A percentile compares a stretch with the other conserved stretches of the same genome.
These are phyloP conservation scores for Stachybotrys chartarum DNA, from an alignment of 2,329 filamentous ascomycete genomes.

Conservation along the genomic window DNA sequence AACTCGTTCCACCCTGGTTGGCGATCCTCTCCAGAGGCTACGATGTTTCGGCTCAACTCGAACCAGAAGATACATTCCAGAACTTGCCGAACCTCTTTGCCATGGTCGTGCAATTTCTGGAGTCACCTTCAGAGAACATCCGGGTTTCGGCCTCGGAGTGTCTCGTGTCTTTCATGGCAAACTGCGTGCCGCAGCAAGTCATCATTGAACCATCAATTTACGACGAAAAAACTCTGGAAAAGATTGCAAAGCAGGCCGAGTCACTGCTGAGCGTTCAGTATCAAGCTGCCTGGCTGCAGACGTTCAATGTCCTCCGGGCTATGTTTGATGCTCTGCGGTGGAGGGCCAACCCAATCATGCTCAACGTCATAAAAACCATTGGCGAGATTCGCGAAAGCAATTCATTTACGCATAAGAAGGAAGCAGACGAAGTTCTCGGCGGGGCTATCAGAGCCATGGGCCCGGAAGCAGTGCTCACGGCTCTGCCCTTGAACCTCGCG, in stretches of 20 bases:
- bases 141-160: conserved; percentile 92
- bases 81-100: conserved; percentile 81
- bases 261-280: conserved; percentile 82
- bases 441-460: conserved; percentile 87
- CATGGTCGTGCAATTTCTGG: conserved; percentile 73
- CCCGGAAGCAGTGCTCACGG: conserved; percentile 71
- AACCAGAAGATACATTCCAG: conserved; percentile 84
- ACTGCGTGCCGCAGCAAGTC: conserved; percentile 76
- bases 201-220: conserved; percentile 85
- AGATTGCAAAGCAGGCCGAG: conserved; percentile 65
- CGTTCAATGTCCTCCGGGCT: conserved; percentile 79
- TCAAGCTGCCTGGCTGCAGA: conserved; percentile 89
- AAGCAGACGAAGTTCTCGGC: conserved; percentile 84
- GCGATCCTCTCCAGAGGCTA: conserved; percentile 92
- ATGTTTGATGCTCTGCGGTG: conserved; percentile 85
- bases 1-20: conserved; percentile 92
- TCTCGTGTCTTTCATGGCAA: conserved; percentile 84
- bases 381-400: conserved; percentile 84
- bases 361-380: conserved; percentile 67
- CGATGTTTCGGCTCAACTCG: conserved; percentile 83
- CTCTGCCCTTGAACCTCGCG: conserved; percentile 79
- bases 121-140: conserved; percentile 86
- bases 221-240: conserved; percentile 84
- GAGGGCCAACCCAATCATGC: conserved; percentile 73
- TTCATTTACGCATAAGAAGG: conserved; percentile 87